A percentile compares a stretch with the other conserved stretches of the same genome.
phyloP scores from a whole-genome alignment of 163 green algal genomes.

The Chloroidium sp. region DNA sequence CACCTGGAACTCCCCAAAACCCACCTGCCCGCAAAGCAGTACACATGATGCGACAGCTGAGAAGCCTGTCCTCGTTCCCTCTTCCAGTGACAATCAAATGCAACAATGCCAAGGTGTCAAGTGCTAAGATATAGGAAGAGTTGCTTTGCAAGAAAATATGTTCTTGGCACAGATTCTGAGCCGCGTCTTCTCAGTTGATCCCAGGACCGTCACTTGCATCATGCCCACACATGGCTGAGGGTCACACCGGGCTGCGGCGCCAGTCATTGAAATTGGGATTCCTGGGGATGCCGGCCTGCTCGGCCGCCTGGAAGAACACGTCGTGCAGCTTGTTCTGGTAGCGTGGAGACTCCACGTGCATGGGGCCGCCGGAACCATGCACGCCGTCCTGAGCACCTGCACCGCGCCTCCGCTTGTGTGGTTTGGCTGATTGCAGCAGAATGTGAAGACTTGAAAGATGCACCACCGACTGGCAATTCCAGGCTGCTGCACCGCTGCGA shows the following conservation, averaged over 20 bases:
- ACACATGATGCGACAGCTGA: too few species aligned
- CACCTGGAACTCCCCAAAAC: constrained; percentile 77
- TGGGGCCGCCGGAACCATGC: constrained; percentile 41
- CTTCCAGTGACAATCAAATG: too few species aligned
- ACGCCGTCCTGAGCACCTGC: constrained; percentile 11
- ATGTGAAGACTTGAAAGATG: too few species aligned
- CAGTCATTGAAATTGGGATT: constrained; percentile 90
- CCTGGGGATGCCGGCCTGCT: constrained; percentile 38
- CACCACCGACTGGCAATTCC: too few species aligned
- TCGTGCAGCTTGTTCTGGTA: constrained; percentile 70
- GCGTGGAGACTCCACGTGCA: constrained; percentile 68
- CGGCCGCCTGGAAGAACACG: constrained; percentile 64
- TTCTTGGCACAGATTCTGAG: background rate
- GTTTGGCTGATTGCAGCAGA: background rate
- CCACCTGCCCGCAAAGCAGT: constrained; percentile 29
- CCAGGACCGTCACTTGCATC: too few species aligned
- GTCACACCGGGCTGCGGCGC: constrained; percentile 25
- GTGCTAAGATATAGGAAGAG: too few species aligned
- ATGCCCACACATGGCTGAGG: too few species aligned
- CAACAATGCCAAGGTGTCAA: too few species aligned
- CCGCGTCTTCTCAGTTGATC: background rate
- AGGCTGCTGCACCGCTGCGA: too few species aligned
- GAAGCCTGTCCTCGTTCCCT: too few species aligned
- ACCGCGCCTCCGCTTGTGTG: background rate
- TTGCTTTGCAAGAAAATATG: background rate